Conservation (phyloP, 176 grass and related monocot genomes). For the Carex littledalei region DNA sequence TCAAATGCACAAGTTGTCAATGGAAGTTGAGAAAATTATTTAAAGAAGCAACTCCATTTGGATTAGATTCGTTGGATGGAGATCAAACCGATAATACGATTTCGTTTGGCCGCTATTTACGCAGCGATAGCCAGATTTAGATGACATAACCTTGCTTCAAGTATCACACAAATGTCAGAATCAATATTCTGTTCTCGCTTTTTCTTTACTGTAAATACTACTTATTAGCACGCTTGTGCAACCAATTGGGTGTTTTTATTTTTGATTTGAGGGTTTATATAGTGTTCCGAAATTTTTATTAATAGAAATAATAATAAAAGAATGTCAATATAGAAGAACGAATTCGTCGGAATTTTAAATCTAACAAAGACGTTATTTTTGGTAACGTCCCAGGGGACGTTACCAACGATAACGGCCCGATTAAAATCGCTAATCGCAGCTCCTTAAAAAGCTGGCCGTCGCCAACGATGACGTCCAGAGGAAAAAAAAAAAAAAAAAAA, state of each 20-base stretch:
- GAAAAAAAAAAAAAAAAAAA: no score
- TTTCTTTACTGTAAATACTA: constrained; percentile 26
- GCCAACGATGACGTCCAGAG: no score
- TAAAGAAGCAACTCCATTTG: neutral
- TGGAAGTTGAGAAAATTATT: neutral
- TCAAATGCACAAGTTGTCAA: neutral
- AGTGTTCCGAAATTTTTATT: no score
- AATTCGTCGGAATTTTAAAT: no score
- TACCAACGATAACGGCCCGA: no score
- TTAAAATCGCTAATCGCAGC: no score
- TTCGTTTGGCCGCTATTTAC: neutral
- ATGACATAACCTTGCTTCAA: no score
- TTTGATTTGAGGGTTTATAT: neutral
- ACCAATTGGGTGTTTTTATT: neutral
- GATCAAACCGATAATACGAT: constrained; percentile 28
- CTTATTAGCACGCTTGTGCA: neutral
- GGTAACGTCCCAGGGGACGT: no score
- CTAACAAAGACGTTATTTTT: no score
- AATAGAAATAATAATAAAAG: no score
- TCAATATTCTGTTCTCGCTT: neutral
- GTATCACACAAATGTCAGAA: neutral
- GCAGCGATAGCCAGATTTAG: neutral
- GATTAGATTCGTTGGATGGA: constrained; percentile 24
- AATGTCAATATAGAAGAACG: no score
- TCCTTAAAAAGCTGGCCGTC: no score